Base-by-base conservation (phyloP, 2,329 filamentous ascomycete genomes). In the Stachybotrys chlorohalonatus region DNA sequence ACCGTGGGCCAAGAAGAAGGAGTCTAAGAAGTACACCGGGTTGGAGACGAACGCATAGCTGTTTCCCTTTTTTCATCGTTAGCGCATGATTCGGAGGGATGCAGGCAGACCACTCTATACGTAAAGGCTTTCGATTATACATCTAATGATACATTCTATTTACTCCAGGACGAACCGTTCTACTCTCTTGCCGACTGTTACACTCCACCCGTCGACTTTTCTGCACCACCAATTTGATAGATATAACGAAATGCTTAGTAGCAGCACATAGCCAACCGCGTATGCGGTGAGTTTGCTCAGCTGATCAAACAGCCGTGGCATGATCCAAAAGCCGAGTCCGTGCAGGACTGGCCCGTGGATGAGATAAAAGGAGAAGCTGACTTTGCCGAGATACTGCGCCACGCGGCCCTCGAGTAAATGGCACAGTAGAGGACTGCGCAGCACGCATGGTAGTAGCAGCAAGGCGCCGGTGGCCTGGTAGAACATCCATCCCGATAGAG, bases 301-400 rank as follows among this genome's bases (percentile, higher is more conserved):
- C 11, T 53, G 59, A 17, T 73, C 71, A 48, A 73, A 73, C 2
- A 73, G 59, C 8, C 70, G 59, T 6, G 71, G 71, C 71, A 74
- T 73, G 48, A 89, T 51, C 56, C 84, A 74, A 64, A 88, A 83
- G 46, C 83, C 84, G 5, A 86, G 56, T 2, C 74, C 74, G 72
- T 77, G 80, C 5, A 87, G 66, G 1, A 87, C 68, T 0, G 83
- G 83, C 0, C 83, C 84, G 61, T 74, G 72, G 6, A 74, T 62
- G 5, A 74, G 69, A 55, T 74, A 74, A n/a, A 74, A 59, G 1
- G 70, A 71, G 62, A 73, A 74, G 56, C 70, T 73, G 55, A 74
- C 62, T 50, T 62, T 66, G 11, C 72, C 72, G 0, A 74, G 63
- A 50, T 74, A 72, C 55, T 73, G 72, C 11, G 70, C 61, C 6